Percentiles rank a stretch among this genome's conserved stretches.
Evolutionary conservation across 352 stramenopile species (phyloP).

Genomic region (Globisporangium recalcitrans): DNA sequence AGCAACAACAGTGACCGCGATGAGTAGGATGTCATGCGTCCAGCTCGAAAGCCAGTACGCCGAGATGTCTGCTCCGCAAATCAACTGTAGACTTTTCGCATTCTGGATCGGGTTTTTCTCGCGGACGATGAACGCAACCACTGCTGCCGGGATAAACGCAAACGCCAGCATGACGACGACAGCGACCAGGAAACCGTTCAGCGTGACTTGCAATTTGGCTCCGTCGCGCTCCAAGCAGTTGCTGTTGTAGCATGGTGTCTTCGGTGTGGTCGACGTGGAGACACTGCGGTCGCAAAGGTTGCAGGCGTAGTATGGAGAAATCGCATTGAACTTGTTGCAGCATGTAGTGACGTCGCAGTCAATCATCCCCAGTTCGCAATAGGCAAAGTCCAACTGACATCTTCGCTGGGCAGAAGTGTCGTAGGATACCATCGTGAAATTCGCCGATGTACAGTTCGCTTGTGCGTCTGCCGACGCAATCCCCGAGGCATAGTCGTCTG

Average conservation of each 20-base stretch:
- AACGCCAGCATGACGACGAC: constrained; percentile 41
- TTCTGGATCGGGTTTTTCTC: constrained; percentile 49
- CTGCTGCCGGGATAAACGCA: constrained; percentile 36
- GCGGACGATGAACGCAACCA: constrained; percentile 41
- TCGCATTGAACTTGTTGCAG: constrained; percentile 28
- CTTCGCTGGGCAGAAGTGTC: constrained; percentile 5
- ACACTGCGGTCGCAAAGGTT: constrained; percentile 18
- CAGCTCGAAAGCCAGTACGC: constrained; percentile 43
- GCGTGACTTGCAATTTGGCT: constrained; percentile 36
- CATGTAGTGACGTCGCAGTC: constrained; percentile 33
- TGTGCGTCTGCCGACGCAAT: constrained; percentile 21
- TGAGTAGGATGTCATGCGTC: constrained; percentile 33
- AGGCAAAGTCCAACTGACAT: constrained; percentile 21
- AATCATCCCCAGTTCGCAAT: constrained; percentile 35
- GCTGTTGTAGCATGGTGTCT: constrained; percentile 25
- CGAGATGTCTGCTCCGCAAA: constrained; percentile 29
- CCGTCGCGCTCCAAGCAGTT: constrained; percentile 24
- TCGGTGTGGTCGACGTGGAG: neutral
- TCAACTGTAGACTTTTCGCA: constrained; percentile 44
- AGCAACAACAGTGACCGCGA: constrained; percentile 23
- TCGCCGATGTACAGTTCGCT: constrained; percentile 18
- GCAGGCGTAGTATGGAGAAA: constrained; percentile 41
- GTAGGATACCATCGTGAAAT: constrained; percentile 25
- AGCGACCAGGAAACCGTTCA: constrained; percentile 39
- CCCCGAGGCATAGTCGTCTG: constrained; percentile 24